Conservation (phyloP, 2,329 filamentous ascomycete species). For the Juglanconis juglandina region DNA sequence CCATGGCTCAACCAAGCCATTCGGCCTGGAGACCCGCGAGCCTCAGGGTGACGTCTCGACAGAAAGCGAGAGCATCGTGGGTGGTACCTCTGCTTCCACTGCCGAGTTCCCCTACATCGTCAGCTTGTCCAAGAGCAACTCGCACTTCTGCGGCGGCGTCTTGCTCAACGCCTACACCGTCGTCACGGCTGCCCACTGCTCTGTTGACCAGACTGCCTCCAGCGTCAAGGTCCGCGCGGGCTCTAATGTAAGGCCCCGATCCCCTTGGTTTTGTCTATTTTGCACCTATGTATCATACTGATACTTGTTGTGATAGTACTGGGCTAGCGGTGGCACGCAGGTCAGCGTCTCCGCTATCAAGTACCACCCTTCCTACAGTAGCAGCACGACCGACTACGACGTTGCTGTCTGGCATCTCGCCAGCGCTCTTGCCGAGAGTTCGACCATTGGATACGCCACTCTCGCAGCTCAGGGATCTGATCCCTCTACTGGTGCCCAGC, state of each 20-base stretch:
- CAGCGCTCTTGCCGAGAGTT: constrained; percentile 21
- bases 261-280: not conserved
- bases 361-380: constrained; percentile 25
- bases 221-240: constrained; percentile 27
- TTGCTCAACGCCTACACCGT: constrained; percentile 31
- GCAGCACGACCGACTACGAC: constrained; percentile 23
- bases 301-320: constrained; percentile 13
- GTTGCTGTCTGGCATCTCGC: constrained; percentile 30
- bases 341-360: constrained; percentile 24
- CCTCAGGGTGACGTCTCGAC: not conserved
- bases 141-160: constrained; percentile 28
- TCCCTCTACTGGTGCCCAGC: constrained; percentile 20
- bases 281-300: not conserved
- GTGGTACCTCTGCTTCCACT: constrained; percentile 6
- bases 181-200: constrained; percentile 31
- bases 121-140: constrained; percentile 18
- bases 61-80: constrained; percentile 1
- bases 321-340: constrained; percentile 25
- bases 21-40: constrained; percentile 1
- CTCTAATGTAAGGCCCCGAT: constrained; percentile 9
- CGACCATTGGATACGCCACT: constrained; percentile 24
- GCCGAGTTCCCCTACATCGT: constrained; percentile 33
- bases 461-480: constrained; percentile 26
- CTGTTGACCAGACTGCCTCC: constrained; percentile 17
- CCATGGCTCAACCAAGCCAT: constrained; percentile 2